Evolutionary conservation across 805 yeast species (phyloP), one percentile per base, ranked within the genome.

Genomic region (Yamadazyma laniorum): DNA sequence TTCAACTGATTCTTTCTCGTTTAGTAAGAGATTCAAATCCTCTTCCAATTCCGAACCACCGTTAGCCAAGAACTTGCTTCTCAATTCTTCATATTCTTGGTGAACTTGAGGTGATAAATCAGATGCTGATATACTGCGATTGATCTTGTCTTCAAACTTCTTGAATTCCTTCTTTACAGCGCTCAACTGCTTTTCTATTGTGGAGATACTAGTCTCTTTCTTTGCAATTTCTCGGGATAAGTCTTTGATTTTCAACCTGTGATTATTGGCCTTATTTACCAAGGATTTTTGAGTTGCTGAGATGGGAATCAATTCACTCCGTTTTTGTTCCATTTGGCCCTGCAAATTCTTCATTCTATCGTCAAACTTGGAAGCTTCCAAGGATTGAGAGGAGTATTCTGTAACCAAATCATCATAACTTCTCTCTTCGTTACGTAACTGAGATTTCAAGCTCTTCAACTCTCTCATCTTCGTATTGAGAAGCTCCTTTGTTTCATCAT

Each of bases 21-120:
- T 67, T 16, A 48, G 38, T 13, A 74, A 39, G 4, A 73, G 47
- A 3, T 69, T 60, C 18, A 77, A 49, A 29, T 72, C 59, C 42
- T 76, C 80, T 48, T 80, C 77, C n/a, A 71, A 49, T 31, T 75
- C 67, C 12, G 82, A 77, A 12, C 87, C 88, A 0, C 71, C 75
- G 25, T 63, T 61, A 22, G 76, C 63, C 36, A 85, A 59, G 49
- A 75, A 86, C 35, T 65, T 47, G 25, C 75, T 77, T 52, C 85
- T 74, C 40, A 87, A 61, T 1, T 40, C 17, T 29, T 79, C 79
- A 55, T 87, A 88, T 31, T 78, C 80, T 19, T 62, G 57, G 29
- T 77, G 63, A 34, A 77, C 82, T 8, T 70, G 78, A 1, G 37
- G 21, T 2, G 50, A 25, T 25, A 48, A 34, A 12, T 29, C 29